Evolutionary conservation across 257 asterid genomes (phyloP).

Genomic region (Datura wrightii): DNA sequence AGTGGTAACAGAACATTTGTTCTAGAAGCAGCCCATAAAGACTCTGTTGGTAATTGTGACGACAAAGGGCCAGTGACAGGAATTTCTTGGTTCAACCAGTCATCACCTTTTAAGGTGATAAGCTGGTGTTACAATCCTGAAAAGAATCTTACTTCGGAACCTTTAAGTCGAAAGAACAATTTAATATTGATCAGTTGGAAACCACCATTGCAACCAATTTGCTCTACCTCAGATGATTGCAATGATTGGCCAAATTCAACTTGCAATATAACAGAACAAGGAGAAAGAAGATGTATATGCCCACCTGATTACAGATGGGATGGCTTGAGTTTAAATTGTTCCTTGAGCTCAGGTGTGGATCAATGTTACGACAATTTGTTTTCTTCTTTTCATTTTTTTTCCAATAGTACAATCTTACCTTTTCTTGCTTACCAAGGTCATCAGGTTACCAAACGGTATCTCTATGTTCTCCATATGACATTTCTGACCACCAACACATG

Average conservation of each 20-base stretch:
- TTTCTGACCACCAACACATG: background rate
- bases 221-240: slow-evolving; percentile 35
- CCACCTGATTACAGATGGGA: slow-evolving; percentile 38
- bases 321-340: slow-evolving; percentile 34
- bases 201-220: slow-evolving; percentile 41
- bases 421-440: no score
- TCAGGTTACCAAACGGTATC: no score
- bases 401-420: background rate
- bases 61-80: background rate
- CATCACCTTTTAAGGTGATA: slow-evolving; percentile 36
- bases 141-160: background rate
- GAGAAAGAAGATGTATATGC: slow-evolving; percentile 40
- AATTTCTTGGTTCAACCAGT: slow-evolving; percentile 27
- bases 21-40: background rate
- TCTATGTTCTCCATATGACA: background rate
- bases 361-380: background rate
- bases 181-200: slow-evolving; percentile 32
- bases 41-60: slow-evolving; percentile 31
- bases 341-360: slow-evolving; percentile 35
- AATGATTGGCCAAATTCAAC: slow-evolving; percentile 41
- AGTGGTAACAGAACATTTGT: background rate
- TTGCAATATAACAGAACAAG: slow-evolving; percentile 30
- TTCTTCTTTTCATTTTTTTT: background rate
- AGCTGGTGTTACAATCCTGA: background rate
- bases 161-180: background rate